Conservation (phyloP, 257 asterid species). For the Linaria vulgaris region DNA sequence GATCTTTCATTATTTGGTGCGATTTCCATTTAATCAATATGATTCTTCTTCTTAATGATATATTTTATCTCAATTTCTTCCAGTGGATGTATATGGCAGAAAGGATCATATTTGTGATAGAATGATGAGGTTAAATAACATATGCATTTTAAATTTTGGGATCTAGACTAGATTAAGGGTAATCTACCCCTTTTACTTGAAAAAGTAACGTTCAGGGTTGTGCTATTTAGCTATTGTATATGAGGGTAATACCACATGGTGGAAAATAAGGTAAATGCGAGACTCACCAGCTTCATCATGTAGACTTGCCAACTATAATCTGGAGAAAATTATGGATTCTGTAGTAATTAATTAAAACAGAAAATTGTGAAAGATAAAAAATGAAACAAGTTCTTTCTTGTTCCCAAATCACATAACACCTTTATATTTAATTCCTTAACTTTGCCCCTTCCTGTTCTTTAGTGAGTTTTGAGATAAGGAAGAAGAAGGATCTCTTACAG, state of each 20-base stretch:
- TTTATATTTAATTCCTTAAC: background rate
- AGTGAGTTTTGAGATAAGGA: slow-evolving; percentile 11
- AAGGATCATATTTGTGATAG: background rate
- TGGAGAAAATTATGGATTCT: slow-evolving; percentile 1
- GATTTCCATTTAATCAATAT: background rate
- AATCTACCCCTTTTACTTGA: background rate
- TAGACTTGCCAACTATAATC: slow-evolving; percentile 13
- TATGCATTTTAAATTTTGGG: background rate
- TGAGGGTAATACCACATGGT: too few relatives aligned
- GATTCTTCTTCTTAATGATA: background rate
- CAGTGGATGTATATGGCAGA: background rate
- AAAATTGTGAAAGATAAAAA: slow-evolving; percentile 3
- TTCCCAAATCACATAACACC: slow-evolving; percentile 20
- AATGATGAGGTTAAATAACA: background rate
- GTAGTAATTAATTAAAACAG: slow-evolving; percentile 14
- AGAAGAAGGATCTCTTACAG: slow-evolving; percentile 3
- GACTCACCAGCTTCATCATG: background rate
- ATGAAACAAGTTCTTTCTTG: slow-evolving; percentile 18
- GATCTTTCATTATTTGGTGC: background rate
- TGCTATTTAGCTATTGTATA: too few relatives aligned
- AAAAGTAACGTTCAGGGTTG: too few relatives aligned
- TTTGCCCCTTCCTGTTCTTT: slow-evolving; percentile 7
- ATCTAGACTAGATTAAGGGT: background rate
- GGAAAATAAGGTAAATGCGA: too few relatives aligned
- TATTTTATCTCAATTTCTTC: background rate